Percentiles rank a stretch among this genome's conserved stretches.
Conservation (phyloP, 1,139 yeast species). For the Suhomyces panamericanus region DNA sequence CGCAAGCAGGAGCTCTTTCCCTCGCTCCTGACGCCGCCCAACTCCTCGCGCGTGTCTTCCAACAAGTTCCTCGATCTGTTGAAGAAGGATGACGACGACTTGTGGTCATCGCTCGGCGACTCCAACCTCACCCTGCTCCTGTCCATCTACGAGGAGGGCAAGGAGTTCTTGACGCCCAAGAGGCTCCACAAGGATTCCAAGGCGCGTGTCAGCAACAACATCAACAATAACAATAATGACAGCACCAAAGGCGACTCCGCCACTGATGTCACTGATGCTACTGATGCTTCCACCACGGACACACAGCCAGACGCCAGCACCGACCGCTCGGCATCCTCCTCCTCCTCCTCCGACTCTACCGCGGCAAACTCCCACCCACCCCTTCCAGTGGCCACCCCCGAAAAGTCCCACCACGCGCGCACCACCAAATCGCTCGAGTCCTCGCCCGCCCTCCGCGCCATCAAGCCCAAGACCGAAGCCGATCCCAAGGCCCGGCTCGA, state of each 20-base stretch:
- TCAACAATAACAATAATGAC: no score
- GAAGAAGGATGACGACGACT: slow-evolving; percentile 25
- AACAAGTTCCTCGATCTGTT: slow-evolving; percentile 8
- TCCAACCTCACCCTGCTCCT: slow-evolving; percentile 30
- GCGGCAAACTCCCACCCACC: neutral
- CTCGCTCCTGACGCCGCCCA: slow-evolving; percentile 25
- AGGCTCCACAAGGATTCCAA: slow-evolving; percentile 18
- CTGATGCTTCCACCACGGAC: no score
- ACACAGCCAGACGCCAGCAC: no score
- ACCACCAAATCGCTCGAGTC: slow-evolving; percentile 9
- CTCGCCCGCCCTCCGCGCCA: slow-evolving; percentile 12
- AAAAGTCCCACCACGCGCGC: neutral
- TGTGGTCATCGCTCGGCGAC: slow-evolving; percentile 35
- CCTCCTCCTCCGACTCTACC: no score
- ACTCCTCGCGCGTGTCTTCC: slow-evolving; percentile 16
- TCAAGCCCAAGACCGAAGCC: slow-evolving; percentile 8
- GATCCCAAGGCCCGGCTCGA: slow-evolving; percentile 10
- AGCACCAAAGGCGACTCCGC: no score
- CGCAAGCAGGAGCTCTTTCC: slow-evolving; percentile 11
- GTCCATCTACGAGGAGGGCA: slow-evolving; percentile 30
- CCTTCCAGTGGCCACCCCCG: neutral
- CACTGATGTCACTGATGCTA: no score
- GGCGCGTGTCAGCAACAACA: no score
- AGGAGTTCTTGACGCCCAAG: slow-evolving; percentile 37
- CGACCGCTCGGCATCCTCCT: no score